Conservation (phyloP, 1,284 basidiomycete species). For the Cutaneotrichosporon sp. region DNA sequence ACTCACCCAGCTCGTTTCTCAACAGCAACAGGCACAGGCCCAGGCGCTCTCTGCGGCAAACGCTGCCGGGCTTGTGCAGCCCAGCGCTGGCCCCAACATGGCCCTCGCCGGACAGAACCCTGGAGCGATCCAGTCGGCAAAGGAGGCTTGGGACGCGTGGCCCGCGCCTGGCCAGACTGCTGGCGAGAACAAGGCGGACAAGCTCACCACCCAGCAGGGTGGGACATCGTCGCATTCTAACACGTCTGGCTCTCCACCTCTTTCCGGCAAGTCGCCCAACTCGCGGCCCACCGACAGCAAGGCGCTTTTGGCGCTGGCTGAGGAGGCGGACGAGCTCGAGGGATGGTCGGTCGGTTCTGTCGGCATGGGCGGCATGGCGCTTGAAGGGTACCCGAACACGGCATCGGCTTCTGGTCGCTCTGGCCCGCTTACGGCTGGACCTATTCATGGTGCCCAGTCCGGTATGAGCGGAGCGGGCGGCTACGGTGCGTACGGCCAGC, state of each 20-base stretch:
- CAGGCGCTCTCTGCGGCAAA: constrained; percentile 14
- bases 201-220: constrained; percentile 15
- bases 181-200: constrained; percentile 18
- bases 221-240: constrained; percentile 27
- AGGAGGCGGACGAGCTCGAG: constrained; percentile 52
- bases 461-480: background rate
- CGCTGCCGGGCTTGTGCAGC: constrained; percentile 12
- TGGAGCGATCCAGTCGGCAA: constrained; percentile 26
- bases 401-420: constrained; percentile 15
- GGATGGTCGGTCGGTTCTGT: constrained; percentile 46
- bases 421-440: constrained; percentile 13
- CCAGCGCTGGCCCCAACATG: constrained; percentile 4
- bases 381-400: constrained; percentile 17
- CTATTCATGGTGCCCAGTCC: constrained; percentile 16
- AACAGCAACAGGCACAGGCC: constrained; percentile 23
- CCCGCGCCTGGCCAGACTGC: constrained; percentile 21
- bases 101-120: constrained; percentile 19
- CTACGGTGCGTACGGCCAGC: constrained; percentile 20
- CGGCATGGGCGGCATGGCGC: constrained; percentile 33
- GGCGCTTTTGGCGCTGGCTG: constrained; percentile 50
- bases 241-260: constrained; percentile 37
- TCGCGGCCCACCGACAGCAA: constrained; percentile 46
- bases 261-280: constrained; percentile 39
- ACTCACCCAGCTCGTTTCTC: constrained; percentile 30
- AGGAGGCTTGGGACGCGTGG: constrained; percentile 44